phyloP scores from a whole-genome alignment of 2,329 filamentous ascomycete species.

The Claviceps monticola region DNA sequence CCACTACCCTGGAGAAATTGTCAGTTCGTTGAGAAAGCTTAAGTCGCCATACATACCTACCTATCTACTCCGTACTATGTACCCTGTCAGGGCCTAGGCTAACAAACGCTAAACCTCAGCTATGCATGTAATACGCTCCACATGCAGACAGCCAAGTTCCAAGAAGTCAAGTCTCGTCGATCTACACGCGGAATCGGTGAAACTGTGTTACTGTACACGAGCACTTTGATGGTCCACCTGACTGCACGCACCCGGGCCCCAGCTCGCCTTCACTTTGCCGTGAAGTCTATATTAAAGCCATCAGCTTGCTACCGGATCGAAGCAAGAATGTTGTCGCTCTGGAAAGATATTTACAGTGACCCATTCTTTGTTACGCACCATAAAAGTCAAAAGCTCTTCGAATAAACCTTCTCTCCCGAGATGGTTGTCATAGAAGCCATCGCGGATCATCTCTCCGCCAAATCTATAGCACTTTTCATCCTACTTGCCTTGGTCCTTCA shows the following conservation, averaged over 20 bases:
- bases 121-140: background rate
- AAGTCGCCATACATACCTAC: too few species aligned
- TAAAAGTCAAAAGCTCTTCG: background rate
- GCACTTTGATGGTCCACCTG: background rate
- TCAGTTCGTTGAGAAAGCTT: too few species aligned
- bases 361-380: background rate
- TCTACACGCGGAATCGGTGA: background rate
- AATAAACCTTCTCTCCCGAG: background rate
- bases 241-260: background rate
- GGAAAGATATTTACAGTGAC: background rate
- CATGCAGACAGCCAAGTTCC: background rate
- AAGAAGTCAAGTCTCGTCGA: background rate
- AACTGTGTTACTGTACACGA: background rate
- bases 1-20: background rate
- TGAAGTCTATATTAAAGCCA: background rate
- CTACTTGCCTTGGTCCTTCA: conserved; percentile 24
- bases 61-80: too few species aligned
- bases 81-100: background rate
- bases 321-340: background rate
- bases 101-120: background rate
- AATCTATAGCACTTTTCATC: conserved; percentile 22
- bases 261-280: background rate
- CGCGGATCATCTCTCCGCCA: conserved; percentile 29
- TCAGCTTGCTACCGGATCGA: background rate
- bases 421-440: conserved; percentile 39